A percentile compares a stretch with the other conserved stretches of the same genome.
phyloP scores from a whole-genome alignment of 2,329 filamentous ascomycete genomes.

The Myriangium duriaei region DNA sequence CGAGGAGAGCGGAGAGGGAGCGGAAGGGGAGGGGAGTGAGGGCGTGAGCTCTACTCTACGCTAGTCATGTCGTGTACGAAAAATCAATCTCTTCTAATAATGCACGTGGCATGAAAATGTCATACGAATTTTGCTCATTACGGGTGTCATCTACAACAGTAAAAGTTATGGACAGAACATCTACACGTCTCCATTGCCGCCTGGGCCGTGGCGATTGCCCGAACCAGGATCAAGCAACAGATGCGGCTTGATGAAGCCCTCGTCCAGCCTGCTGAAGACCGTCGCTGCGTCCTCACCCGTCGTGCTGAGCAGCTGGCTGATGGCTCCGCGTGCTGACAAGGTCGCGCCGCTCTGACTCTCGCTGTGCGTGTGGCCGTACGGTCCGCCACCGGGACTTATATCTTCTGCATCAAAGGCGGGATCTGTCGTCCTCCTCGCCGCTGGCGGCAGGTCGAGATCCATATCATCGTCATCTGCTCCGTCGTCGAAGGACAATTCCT shows the following conservation, averaged over 20 bases:
- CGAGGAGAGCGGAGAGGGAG: slow-evolving; percentile 9
- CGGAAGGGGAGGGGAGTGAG: too few relatives aligned
- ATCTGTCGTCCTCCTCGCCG: slow-evolving; percentile 32
- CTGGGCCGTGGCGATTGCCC: slow-evolving; percentile 11
- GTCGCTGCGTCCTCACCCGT: slow-evolving; percentile 77
- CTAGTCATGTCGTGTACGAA: too few relatives aligned
- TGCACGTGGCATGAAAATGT: too few relatives aligned
- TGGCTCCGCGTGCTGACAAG: slow-evolving; percentile 61
- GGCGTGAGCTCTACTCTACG: too few relatives aligned
- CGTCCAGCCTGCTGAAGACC: slow-evolving; percentile 84
- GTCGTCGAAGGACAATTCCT: slow-evolving; percentile 25
- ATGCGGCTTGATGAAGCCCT: slow-evolving; percentile 90
- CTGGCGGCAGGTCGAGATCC: slow-evolving; percentile 50
- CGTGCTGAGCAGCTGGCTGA: slow-evolving; percentile 66
- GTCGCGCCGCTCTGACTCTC: slow-evolving; percentile 5
- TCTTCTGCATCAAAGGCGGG: slow-evolving; percentile 6
- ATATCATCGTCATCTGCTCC: slow-evolving; percentile 40
- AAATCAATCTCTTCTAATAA: too few relatives aligned
- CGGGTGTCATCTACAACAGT: too few relatives aligned
- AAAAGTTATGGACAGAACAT: too few relatives aligned
- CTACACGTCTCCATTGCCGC: too few relatives aligned
- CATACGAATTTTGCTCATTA: too few relatives aligned
- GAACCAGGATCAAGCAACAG: slow-evolving; percentile 60
- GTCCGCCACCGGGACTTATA: slow-evolving; percentile 8
- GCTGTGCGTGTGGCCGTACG: slow-evolving; percentile 11